Conservation (phyloP, 2,329 filamentous ascomycete species). For the Alternaria sp. region DNA sequence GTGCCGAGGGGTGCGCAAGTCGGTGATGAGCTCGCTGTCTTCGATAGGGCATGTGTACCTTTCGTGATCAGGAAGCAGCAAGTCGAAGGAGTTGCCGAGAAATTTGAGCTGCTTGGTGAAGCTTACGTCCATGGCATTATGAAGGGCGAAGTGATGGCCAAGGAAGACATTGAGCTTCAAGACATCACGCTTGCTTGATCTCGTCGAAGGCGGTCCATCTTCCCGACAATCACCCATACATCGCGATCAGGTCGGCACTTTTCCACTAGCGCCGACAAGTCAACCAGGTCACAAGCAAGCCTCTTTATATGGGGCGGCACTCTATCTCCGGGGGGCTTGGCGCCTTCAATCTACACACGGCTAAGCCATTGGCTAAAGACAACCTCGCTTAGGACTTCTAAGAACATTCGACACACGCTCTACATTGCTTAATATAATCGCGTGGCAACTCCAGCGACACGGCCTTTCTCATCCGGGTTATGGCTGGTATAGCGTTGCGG, state of each 20-base stretch:
- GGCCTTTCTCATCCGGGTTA: slow-evolving; percentile 22
- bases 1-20: slow-evolving; percentile 23
- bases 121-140: slow-evolving; percentile 33
- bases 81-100: neutral
- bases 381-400: slow-evolving; percentile 24
- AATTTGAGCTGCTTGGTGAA: slow-evolving; percentile 28
- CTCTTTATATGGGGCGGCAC: slow-evolving; percentile 8
- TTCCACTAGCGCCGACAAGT: neutral
- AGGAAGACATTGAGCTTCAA: slow-evolving; percentile 7
- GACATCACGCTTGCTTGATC: slow-evolving; percentile 20
- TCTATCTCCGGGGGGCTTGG: slow-evolving; percentile 2
- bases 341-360: slow-evolving; percentile 15
- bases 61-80: slow-evolving; percentile 19
- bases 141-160: slow-evolving; percentile 23
- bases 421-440: slow-evolving; percentile 39
- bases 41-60: slow-evolving; percentile 26
- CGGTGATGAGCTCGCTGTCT: slow-evolving; percentile 24
- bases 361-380: slow-evolving; percentile 25
- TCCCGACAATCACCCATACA: neutral
- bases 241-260: slow-evolving; percentile 1
- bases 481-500: slow-evolving; percentile 2
- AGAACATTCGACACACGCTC: slow-evolving; percentile 26
- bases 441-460: slow-evolving; percentile 7
- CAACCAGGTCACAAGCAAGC: slow-evolving; percentile 15
- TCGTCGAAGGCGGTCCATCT: neutral